These are phyloP conservation scores for Calonectria hongkongensis DNA, from an alignment of 2,329 filamentous ascomycete species.

Conservation along the genomic window DNA sequence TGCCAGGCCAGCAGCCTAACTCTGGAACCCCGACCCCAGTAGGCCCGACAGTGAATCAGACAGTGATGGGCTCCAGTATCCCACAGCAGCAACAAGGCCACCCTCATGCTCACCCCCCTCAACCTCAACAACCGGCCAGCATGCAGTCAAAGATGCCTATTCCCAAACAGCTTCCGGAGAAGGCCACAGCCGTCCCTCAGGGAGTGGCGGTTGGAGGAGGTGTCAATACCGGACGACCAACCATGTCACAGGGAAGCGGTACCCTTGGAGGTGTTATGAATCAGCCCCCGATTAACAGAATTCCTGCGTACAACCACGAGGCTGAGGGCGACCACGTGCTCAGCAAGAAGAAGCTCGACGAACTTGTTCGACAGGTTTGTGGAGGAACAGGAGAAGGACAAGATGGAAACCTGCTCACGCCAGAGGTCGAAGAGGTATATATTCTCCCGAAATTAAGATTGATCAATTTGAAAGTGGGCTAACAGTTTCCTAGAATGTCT, in stretches of 20 bases:
- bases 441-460: neutral
- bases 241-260: conserved; percentile 85
- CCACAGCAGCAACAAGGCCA: conserved; percentile 61
- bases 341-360: conserved; percentile 98
- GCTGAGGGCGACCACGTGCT: conserved; percentile 93
- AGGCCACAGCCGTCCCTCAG: conserved; percentile 80
- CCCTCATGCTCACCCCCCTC: conserved; percentile 69
- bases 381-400: conserved; percentile 84
- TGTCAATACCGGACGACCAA: conserved; percentile 82
- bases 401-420: conserved; percentile 86
- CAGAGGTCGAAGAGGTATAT: conserved; percentile 95
- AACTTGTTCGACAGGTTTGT: conserved; percentile 94
- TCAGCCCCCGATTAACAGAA: conserved; percentile 88
- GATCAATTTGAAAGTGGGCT: conserved; percentile 42
- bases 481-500: conserved; percentile 79
- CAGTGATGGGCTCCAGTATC: conserved; percentile 57
- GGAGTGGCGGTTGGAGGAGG: conserved; percentile 83
- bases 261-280: conserved; percentile 88
- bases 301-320: conserved; percentile 90
- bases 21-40: conserved; percentile 56
- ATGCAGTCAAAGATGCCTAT: conserved; percentile 84
- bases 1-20: conserved; percentile 57
- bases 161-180: conserved; percentile 83
- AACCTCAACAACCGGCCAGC: conserved; percentile 62
- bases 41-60: conserved; percentile 56